Conservation (phyloP, 164 flowering plant species). For the Santalum album region DNA sequence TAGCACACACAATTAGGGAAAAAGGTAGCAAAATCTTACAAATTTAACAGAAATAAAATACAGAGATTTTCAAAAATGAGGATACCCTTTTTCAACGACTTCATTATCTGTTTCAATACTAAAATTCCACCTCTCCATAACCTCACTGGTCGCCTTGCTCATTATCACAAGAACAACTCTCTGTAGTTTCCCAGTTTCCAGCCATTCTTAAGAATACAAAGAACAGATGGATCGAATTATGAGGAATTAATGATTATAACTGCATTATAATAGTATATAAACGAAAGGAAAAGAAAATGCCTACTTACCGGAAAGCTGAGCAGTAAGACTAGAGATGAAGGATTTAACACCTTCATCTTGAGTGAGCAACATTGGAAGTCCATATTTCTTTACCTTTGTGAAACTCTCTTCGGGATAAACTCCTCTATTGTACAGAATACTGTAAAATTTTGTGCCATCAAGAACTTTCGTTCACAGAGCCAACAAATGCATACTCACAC, state of each 20-base stretch:
- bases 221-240: not conserved
- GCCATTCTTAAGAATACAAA: constrained; percentile 52
- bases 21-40: too few species aligned
- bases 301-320: constrained; percentile 72
- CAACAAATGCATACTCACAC: too few species aligned
- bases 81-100: constrained; percentile 85
- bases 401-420: constrained; percentile 93
- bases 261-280: not conserved
- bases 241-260: too few species aligned
- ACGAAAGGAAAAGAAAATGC: not conserved
- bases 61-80: not conserved
- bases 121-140: constrained; percentile 90
- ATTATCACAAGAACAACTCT: constrained; percentile 88
- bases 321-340: constrained; percentile 62
- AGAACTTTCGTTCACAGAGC: too few species aligned
- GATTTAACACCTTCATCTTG: constrained; percentile 84
- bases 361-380: constrained; percentile 87
- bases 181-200: constrained; percentile 81
- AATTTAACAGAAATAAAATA: constrained; percentile 7
- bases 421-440: constrained; percentile 77
- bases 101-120: constrained; percentile 85
- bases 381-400: constrained; percentile 88
- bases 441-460: not conserved
- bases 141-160: constrained; percentile 81
- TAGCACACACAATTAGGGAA: too few species aligned